Percentiles rank a stretch among this genome's conserved stretches.
Conservation (phyloP, 2,329 filamentous ascomycete species). For the Trichophyton equinum region DNA sequence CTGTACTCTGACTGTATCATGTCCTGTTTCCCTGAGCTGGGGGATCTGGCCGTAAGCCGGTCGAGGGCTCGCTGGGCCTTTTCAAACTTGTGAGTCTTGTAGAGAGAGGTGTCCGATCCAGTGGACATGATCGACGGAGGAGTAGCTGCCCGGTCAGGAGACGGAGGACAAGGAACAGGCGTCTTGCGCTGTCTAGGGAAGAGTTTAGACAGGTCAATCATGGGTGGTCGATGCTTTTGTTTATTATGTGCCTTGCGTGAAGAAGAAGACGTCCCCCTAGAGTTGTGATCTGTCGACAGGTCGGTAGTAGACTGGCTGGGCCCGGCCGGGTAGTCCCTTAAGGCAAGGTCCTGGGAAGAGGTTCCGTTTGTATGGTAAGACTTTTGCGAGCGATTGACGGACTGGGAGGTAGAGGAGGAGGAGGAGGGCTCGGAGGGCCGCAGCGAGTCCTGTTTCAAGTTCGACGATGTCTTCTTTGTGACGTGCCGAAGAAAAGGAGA, state of each 20-base stretch:
- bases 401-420: slow-evolving; percentile 36
- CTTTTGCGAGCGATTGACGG: slow-evolving; percentile 36
- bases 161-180: slow-evolving; percentile 25
- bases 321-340: slow-evolving; percentile 5
- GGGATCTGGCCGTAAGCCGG: slow-evolving; percentile 20
- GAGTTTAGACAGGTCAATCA: slow-evolving; percentile 32
- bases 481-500: slow-evolving; percentile 35
- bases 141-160: slow-evolving; percentile 24
- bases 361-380: slow-evolving; percentile 13
- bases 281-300: slow-evolving; percentile 9
- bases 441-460: slow-evolving; percentile 25
- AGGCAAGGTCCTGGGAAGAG: slow-evolving; percentile 20
- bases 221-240: slow-evolving; percentile 27
- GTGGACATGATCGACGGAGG: slow-evolving; percentile 26
- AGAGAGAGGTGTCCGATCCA: slow-evolving; percentile 22
- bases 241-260: slow-evolving; percentile 16
- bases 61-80: slow-evolving; percentile 14
- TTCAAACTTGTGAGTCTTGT: slow-evolving; percentile 15
- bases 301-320: slow-evolving; percentile 12
- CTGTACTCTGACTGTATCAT: slow-evolving; percentile 15
- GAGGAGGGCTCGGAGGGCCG: slow-evolving; percentile 32
- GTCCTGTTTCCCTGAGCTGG: slow-evolving; percentile 12
- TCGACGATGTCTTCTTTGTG: slow-evolving; percentile 25
- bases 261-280: neutral
- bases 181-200: slow-evolving; percentile 30